A percentile compares a stretch with the other conserved stretches of the same genome.
Evolutionary conservation across 2,329 filamentous ascomycete genomes (phyloP).

Genomic region (Xylaria digitata): DNA sequence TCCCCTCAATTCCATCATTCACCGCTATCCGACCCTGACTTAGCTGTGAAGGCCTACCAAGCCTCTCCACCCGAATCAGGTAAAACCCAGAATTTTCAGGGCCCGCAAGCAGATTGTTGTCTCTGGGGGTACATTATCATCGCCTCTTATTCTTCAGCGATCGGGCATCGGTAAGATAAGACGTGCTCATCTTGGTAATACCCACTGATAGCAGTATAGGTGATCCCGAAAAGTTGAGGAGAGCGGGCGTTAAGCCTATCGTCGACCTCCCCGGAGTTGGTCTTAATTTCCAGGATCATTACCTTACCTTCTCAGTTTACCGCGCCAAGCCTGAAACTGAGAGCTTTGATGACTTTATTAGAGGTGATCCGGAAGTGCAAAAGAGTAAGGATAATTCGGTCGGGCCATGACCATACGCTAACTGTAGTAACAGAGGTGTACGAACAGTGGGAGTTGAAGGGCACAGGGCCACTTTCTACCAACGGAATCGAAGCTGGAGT

Average conservation of each 20-base stretch:
- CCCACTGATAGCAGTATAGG: constrained; percentile 50
- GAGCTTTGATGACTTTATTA: constrained; percentile 82
- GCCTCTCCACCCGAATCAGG: constrained; percentile 67
- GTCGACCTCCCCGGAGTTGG: constrained; percentile 79
- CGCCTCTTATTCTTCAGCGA: constrained; percentile 78
- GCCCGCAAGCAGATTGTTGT: constrained; percentile 81
- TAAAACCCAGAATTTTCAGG: constrained; percentile 66
- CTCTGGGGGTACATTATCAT: constrained; percentile 77
- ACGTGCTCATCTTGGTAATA: no score
- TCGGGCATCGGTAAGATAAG: constrained; percentile 69
- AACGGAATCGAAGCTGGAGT: constrained; percentile 85
- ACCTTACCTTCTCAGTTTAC: constrained; percentile 76
- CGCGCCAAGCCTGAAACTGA: constrained; percentile 80
- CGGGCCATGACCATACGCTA: constrained; percentile 12
- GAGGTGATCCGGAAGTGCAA: constrained; percentile 78
- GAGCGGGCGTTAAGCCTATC: constrained; percentile 74
- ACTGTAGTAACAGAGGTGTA: constrained; percentile 64
- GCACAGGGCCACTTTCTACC: constrained; percentile 80
- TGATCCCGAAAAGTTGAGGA: constrained; percentile 76
- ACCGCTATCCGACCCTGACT: constrained; percentile 30
- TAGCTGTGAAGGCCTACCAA: constrained; percentile 65
- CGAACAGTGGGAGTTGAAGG: constrained; percentile 82
- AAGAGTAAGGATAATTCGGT: constrained; percentile 59
- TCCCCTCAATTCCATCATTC: constrained; percentile 43
- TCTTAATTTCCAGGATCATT: constrained; percentile 82